Evolutionary conservation across 225 moss, liverwort and hornwort genomes (phyloP), one percentile per base, ranked within the genome.

Genomic region (Antitrichia curtipendula): DNA sequence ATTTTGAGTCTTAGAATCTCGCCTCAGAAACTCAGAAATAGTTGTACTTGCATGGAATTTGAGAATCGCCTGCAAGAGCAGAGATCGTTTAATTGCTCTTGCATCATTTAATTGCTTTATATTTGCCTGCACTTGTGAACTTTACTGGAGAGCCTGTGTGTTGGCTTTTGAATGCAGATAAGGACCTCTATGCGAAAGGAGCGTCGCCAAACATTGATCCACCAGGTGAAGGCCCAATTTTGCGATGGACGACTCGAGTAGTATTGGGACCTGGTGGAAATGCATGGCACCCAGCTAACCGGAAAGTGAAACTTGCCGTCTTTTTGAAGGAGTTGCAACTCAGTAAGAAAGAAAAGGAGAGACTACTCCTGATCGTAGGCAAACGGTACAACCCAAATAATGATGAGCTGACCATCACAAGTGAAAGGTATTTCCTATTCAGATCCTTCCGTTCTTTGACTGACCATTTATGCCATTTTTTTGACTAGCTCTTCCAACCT

Each of bases 171-270:
- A 19, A 49, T 93, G 62, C 93, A 98, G 95, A 93, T 70, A 64
- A 80, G 83, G 95, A 97, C 85, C 91, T 97, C 19, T 95, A 92
- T 90, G 94, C 94, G 8, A 96, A 95, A 83, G 91, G 92, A 45
- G 58, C 91, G 60, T 93, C 92, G 34, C 95, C 96, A 53, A 92
- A 94, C 50, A 91, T 92, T 49, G 95, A 95, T 85, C 97, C 96
- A 8, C 95, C 95, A 60, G 95, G 95, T 45, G 91, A 97, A 89
- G 98, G 98, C 40, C 96, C 96, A 29, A 88, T 97, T 89, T 88
- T 99, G 88, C 89, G 95, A 82, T 97, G 97, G 98, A 91, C 92
- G 56, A 98, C 95, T 75, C 93, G 95, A 80, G 95, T 97, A 70
- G 97, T 99, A 18, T 81, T 99, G 83, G 93, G 93, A 77, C 97